These are phyloP conservation scores for Ustilago shanxiensis DNA, from an alignment of 1,284 basidiomycete genomes.

Conservation along the genomic window DNA sequence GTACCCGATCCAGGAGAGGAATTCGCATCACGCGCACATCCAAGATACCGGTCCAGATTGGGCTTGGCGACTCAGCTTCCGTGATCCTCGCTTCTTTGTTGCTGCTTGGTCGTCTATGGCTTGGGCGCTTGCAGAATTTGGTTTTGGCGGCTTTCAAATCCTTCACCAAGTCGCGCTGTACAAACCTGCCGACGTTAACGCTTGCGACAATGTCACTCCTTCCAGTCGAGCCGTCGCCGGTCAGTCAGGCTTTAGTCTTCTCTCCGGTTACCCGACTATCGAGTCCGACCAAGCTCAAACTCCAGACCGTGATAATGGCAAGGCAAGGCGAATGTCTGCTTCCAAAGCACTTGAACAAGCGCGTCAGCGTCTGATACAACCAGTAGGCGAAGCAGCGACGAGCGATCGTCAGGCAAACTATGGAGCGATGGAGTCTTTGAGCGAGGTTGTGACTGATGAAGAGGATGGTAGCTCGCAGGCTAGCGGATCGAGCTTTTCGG, in stretches of 20 bases:
- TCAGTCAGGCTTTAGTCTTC: constrained; percentile 41
- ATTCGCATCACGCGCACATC: constrained; percentile 11
- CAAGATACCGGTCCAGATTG: constrained; percentile 24
- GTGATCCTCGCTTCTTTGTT: constrained; percentile 48
- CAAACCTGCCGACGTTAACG: constrained; percentile 25
- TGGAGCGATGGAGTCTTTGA: constrained; percentile 27
- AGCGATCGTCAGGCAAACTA: constrained; percentile 18
- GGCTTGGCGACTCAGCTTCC: constrained; percentile 46
- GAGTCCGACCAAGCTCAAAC: constrained; percentile 17
- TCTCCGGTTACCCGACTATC: constrained; percentile 24
- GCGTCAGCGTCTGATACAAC: constrained; percentile 39
- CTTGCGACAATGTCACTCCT: not conserved
- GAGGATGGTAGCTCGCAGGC: constrained; percentile 17
- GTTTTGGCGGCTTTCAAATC: constrained; percentile 46
- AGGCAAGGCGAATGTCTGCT: constrained; percentile 40
- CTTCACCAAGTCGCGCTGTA: constrained; percentile 49
- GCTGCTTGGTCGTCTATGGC: constrained; percentile 47
- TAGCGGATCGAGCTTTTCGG: constrained; percentile 25
- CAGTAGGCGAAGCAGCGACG: not conserved
- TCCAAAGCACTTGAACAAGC: constrained; percentile 45
- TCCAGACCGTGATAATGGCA: constrained; percentile 28
- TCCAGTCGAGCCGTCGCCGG: constrained; percentile 13
- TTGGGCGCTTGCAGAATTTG: constrained; percentile 45
- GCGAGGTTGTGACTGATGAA: constrained; percentile 18
- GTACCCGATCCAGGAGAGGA: constrained; percentile 45